phyloP scores from a whole-genome alignment of 495 filamentous ascomycete species.

The Bacidia gigantensis region DNA sequence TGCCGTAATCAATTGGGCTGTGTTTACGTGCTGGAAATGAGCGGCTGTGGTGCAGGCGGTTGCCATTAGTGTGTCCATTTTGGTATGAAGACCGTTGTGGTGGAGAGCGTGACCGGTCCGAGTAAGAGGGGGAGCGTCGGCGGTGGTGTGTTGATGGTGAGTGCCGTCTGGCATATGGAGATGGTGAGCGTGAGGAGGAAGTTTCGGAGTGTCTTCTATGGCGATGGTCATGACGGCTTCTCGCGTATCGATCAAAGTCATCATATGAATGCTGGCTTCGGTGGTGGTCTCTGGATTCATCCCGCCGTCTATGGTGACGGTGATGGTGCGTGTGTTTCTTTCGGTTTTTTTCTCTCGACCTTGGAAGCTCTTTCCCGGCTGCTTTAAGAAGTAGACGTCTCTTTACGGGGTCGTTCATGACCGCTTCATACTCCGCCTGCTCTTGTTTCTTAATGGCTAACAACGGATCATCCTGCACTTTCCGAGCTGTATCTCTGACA shows the following conservation, averaged over 20 bases:
- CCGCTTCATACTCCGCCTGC: slow-evolving; percentile 76
- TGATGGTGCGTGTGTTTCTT: slow-evolving; percentile 36
- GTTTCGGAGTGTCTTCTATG: slow-evolving; percentile 18
- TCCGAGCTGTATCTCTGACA: slow-evolving; percentile 60
- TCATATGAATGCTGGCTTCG: slow-evolving; percentile 9
- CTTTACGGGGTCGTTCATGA: slow-evolving; percentile 72
- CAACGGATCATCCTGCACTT: slow-evolving; percentile 80
- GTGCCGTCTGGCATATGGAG: slow-evolving; percentile 10
- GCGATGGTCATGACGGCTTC: slow-evolving; percentile 15
- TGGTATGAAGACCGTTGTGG: slow-evolving; percentile 19
- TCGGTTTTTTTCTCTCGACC: slow-evolving; percentile 32
- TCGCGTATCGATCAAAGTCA: slow-evolving; percentile 19
- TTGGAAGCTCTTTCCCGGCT: slow-evolving; percentile 29
- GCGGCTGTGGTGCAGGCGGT: slow-evolving; percentile 20
- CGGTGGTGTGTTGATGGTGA: slow-evolving; percentile 16
- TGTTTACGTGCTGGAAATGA: slow-evolving; percentile 12
- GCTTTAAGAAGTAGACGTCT: slow-evolving; percentile 53
- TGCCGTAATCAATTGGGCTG: slow-evolving; percentile 16
- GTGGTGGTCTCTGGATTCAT: slow-evolving; percentile 17
- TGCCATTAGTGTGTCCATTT: slow-evolving; percentile 13
- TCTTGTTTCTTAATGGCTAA: slow-evolving; percentile 85
- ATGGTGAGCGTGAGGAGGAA: slow-evolving; percentile 25
- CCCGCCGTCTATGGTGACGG: slow-evolving; percentile 13
- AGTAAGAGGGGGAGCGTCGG: slow-evolving; percentile 6
- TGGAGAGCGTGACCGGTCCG: slow-evolving; percentile 12